Conservation (phyloP, 2,329 filamentous ascomycete genomes). For the Ophiostoma montium region DNA sequence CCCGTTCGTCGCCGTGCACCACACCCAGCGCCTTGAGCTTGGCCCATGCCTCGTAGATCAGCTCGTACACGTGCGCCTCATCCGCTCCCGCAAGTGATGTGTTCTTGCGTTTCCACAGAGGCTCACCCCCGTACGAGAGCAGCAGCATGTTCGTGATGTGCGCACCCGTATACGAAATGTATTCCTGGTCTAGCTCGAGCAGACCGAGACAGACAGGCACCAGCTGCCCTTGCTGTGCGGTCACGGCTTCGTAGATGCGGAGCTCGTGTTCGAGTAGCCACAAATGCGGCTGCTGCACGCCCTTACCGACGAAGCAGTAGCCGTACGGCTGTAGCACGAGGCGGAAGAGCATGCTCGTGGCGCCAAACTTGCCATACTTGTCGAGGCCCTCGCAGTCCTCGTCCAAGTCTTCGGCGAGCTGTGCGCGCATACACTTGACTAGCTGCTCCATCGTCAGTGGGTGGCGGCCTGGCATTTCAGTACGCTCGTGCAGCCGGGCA, state of each 20-base stretch:
- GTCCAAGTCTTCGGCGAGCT: background rate
- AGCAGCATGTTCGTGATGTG: constrained; percentile 7
- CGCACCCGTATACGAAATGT: background rate
- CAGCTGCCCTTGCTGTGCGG: constrained; percentile 1
- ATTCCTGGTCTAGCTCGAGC: background rate
- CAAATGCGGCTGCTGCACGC: background rate
- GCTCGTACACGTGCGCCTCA: background rate
- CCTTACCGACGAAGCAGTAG: constrained; percentile 6
- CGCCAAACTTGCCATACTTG: constrained; percentile 2
- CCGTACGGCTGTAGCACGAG: constrained; percentile 2
- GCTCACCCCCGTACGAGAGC: constrained; percentile 4
- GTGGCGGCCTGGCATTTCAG: background rate
- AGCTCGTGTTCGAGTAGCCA: background rate
- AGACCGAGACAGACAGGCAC: constrained; percentile 3
- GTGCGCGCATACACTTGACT: background rate
- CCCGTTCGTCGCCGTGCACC: background rate
- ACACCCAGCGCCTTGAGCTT: background rate
- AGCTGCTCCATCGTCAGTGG: background rate
- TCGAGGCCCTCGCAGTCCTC: constrained; percentile 4
- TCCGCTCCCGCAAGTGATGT: background rate
- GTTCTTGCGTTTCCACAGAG: background rate
- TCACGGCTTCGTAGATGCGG: background rate
- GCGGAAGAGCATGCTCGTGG: constrained; percentile 3
- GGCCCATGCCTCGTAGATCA: background rate
- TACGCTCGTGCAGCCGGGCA: background rate